phyloP scores from a whole-genome alignment of 768 basidiomycete species.

The Trametes punicea region DNA sequence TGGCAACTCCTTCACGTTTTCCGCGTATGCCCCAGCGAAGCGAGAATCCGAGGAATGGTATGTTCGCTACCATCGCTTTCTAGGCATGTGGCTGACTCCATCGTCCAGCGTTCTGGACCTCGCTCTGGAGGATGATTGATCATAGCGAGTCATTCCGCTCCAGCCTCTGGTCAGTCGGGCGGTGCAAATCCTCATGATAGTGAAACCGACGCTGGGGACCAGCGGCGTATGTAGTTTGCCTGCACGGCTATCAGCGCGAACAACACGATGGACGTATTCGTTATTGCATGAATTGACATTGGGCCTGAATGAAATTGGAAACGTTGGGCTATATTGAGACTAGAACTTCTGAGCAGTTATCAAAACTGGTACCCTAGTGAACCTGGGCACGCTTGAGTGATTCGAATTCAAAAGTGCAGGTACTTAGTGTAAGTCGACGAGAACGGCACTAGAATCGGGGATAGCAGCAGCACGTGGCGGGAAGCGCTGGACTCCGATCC shows the following conservation, averaged over 20 bases:
- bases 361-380: too few relatives aligned
- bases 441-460: background rate
- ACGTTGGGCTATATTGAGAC: too few relatives aligned
- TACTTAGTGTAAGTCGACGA: background rate
- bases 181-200: background rate
- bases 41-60: conserved; percentile 84
- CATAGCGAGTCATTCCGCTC: background rate
- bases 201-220: background rate
- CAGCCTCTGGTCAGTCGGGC: too few relatives aligned
- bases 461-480: background rate
- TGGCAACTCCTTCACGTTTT: conserved; percentile 79
- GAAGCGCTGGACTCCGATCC: background rate
- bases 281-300: too few relatives aligned
- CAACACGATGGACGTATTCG: too few relatives aligned
- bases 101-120: conserved; percentile 7
- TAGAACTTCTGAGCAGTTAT: too few relatives aligned
- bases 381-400: too few relatives aligned
- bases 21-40: conserved; percentile 85
- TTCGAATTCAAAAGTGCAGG: background rate
- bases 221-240: too few relatives aligned
- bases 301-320: too few relatives aligned
- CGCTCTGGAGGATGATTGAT: conserved; percentile 9
- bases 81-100: background rate
- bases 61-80: conserved; percentile 10
- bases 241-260: too few relatives aligned